Evolutionary conservation across 1,139 yeast genomes (phyloP), one percentile per base, ranked within the genome.

Genomic region (Kurtzmaniella quercitrusa): DNA sequence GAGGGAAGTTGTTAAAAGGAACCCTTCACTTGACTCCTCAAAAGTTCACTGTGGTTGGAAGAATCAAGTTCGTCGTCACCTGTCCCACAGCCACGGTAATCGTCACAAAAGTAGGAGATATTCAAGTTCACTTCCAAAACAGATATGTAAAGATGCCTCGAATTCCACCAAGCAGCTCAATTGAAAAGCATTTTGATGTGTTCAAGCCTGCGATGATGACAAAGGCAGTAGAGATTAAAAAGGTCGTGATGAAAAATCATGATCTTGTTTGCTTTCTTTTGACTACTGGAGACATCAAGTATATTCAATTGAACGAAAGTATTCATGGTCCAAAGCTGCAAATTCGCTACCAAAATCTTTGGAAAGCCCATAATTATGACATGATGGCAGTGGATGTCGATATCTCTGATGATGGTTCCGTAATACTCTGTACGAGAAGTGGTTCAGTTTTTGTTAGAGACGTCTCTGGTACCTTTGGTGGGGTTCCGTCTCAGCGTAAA

Each of bases 81-180:
- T 77, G 83, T n/a, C 95, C 88, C 39, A 67, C 73, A 40, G 81
- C 84, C 27, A 89, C 96, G 0, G 70, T 87, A 41, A 78, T 89
- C 1, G 71, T 88, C 4, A 75, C 86, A 1, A 66, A 62, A 2
- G 68, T 70, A 12, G 77, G 82, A 48, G 87, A 80, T 42, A 75
- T 90, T 15, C 85, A 82, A 56, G 75, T 86, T 0, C 78, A 81
- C 50, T 68, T 73, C 50, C 79, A 81, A 48, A 77, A 77, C 25
- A 81, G 78, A 43, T 85, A 82, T 50, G 68, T 77, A 38, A 77
- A 78, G 47, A 51, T 65, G 34, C 77, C 77, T 0, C 66, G 60
- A 48, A 53, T 72, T n/a, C 70, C 73, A 5, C 53, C 59, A 0
- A 59, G 58, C 37, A 63, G 63, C 1, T 52, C 59, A 2, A 44